A percentile compares a stretch with the other conserved stretches of the same genome.
phyloP scores from a whole-genome alignment of 345 rosid genomes.

The Eucalyptus pauciflora region DNA sequence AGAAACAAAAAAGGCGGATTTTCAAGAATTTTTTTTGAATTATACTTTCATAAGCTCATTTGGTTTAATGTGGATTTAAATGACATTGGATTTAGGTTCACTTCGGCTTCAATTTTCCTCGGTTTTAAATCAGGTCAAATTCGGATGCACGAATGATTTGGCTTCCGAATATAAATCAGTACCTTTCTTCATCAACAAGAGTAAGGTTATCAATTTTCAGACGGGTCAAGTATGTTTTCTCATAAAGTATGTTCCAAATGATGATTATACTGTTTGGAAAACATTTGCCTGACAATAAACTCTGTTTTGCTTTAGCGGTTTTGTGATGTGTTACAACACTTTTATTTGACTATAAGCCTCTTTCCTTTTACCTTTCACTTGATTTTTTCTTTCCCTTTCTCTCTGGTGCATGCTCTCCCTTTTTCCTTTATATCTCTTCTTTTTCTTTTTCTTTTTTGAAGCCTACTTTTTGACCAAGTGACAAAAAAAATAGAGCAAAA shows the following conservation, averaged over 20 bases:
- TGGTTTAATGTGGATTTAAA: not conserved
- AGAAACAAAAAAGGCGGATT: not conserved
- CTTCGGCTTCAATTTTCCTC: not conserved
- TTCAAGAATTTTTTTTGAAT: not conserved
- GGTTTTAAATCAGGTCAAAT: not conserved
- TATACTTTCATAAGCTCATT: not conserved
- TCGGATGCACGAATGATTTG: not conserved
- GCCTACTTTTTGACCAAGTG: not conserved
- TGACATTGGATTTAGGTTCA: not conserved
- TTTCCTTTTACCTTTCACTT: not conserved
- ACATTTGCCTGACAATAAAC: not conserved
- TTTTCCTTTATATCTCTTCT: not conserved
- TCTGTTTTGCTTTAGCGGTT: not conserved
- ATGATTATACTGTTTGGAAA: not conserved
- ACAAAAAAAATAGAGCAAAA: not conserved
- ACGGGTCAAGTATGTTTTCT: not conserved
- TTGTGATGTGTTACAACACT: not conserved
- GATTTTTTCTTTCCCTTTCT: no score
- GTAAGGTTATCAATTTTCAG: not conserved
- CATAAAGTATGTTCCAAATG: not conserved
- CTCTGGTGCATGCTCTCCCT: not conserved
- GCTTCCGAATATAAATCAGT: not conserved
- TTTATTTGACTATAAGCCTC: not conserved
- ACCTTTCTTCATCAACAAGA: not conserved
- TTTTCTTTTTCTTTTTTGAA: rapidly evolving